Evolutionary conservation across 2,329 filamentous ascomycete species (phyloP), one percentile per base, ranked within the genome.

Genomic region (Colletotrichum limetticola): DNA sequence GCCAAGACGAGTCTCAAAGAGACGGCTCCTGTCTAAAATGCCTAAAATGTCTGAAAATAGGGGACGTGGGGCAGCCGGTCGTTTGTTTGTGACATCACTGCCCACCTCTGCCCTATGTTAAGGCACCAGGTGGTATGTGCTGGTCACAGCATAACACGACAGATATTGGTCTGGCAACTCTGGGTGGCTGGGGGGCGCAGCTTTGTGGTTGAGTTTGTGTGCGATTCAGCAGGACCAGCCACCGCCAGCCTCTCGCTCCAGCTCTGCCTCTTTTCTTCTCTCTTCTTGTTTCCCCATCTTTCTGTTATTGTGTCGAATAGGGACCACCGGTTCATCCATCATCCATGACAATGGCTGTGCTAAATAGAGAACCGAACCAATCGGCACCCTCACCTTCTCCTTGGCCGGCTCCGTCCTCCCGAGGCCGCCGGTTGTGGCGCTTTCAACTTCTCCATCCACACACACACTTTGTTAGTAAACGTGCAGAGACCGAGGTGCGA

Each of bases 21-120:
- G 53, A 8, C 57, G 22, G n/a, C 32, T 60, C 14, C 35, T 22
- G 22, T 42, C 22, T 24, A 19, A 19, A 28, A 49, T 49, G 42
- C 35, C 35, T 42, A 42, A 42, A 42, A 42, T 42, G 37, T 42
- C 16, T 42, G 37, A 53, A 52, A 62, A 67, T 62, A 68, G 64
- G 68, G 68, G 68, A 68, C 49, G 52, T 68, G 49, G 68, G 35
- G 49, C 57, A 11, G 37, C 11, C 12, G 19, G 22, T 67, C 49
- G 46, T 62, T 57, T 62, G 64, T 49, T 26, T 58, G 68, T 67
- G 63, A 71, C 68, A 68, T 68, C 68, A 71, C 57, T 26, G 46
- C 57, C 57, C 32, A 26, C n/a, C 28, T 61, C 63, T 64, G 59
- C 58, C 59, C 55, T 64, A 16, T 49, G 55, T 56, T 69, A 37